phyloP scores from a whole-genome alignment of 176 grass and related monocot species.

The Oryza punctata region DNA sequence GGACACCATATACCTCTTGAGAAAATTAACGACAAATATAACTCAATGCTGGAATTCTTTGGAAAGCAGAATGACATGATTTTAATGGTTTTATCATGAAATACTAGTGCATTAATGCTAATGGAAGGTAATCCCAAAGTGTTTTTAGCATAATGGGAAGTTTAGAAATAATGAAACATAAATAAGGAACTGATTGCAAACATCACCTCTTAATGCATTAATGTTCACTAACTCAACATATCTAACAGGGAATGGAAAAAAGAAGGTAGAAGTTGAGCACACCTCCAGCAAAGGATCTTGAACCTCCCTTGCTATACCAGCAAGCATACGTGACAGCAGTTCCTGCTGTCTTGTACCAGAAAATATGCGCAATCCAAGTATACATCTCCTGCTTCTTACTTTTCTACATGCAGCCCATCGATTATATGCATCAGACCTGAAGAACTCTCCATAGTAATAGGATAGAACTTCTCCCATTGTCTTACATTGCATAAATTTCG shows the following conservation, averaged over 20 bases:
- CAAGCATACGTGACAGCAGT: constrained; percentile 67
- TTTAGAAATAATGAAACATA: neutral
- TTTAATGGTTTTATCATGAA: neutral
- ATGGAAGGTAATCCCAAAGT: constrained; percentile 6
- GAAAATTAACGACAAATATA: constrained; percentile 9
- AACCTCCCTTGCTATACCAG: constrained; percentile 53
- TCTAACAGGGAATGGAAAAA: neutral
- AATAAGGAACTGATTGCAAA: neutral
- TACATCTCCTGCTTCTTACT: constrained; percentile 76
- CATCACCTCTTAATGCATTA: neutral
- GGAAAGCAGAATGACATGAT: constrained; percentile 22
- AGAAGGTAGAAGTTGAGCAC: constrained; percentile 29
- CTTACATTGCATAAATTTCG: constrained; percentile 61
- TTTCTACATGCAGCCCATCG: constrained; percentile 76
- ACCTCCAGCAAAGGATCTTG: constrained; percentile 63
- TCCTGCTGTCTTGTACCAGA: constrained; percentile 82
- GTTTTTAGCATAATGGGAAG: constrained; percentile 2
- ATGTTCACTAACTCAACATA: constrained; percentile 18
- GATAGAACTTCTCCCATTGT: constrained; percentile 79
- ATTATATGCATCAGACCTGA: constrained; percentile 64
- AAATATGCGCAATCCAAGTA: constrained; percentile 83
- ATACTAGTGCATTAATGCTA: constrained; percentile 14
- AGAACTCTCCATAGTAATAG: constrained; percentile 91
- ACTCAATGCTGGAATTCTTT: constrained; percentile 3
- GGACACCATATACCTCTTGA: constrained; percentile 39